These are phyloP conservation scores for Fusarium lateritium DNA, from an alignment of 2,329 filamentous ascomycete genomes.

Conservation along the genomic window DNA sequence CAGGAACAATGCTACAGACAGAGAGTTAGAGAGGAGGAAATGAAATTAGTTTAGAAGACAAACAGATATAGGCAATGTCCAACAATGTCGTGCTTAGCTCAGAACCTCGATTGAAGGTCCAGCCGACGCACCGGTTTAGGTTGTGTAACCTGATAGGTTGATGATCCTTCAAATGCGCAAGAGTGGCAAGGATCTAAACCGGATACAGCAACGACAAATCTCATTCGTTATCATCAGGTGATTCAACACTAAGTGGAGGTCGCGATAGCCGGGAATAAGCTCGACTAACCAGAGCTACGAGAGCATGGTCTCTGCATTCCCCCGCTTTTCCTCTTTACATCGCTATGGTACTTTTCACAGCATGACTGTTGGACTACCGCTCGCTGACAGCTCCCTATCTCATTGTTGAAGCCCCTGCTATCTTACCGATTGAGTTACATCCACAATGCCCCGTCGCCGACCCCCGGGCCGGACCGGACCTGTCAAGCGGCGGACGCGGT, in stretches of 20 bases:
- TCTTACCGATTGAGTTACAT: background rate
- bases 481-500: slow-evolving; percentile 37
- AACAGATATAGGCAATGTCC: slow-evolving; percentile 9
- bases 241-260: slow-evolving; percentile 18
- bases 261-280: slow-evolving; percentile 20
- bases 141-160: background rate
- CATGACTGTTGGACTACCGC: background rate
- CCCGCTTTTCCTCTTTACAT: slow-evolving; percentile 28
- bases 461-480: slow-evolving; percentile 28
- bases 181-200: background rate
- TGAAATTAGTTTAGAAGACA: background rate
- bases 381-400: background rate
- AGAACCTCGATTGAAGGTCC: slow-evolving; percentile 28
- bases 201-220: background rate
- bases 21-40: background rate
- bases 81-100: background rate
- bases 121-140: slow-evolving; percentile 18
- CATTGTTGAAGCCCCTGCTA: too few relatives aligned
- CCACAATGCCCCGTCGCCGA: slow-evolving; percentile 39
- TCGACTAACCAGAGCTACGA: background rate
- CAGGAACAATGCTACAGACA: fast-evolving
- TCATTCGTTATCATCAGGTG: slow-evolving; percentile 23
- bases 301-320: slow-evolving; percentile 4
- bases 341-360: background rate
- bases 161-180: background rate